phyloP scores from a whole-genome alignment of 441 rosid species.

The Pelargonium fulgidum region DNA sequence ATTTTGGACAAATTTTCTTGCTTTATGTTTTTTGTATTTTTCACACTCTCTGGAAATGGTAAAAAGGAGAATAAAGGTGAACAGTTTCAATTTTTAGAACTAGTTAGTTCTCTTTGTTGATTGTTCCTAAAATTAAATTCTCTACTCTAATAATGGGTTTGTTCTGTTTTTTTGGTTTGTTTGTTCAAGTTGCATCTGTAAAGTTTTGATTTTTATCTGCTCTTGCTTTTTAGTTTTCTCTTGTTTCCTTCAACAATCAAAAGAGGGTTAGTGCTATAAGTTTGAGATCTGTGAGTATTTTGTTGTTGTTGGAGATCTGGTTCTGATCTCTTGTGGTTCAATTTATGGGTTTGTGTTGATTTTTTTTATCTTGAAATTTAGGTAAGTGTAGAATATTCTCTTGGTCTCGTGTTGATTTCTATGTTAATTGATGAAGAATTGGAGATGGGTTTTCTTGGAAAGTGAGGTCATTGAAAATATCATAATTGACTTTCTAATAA shows the following conservation, averaged over 20 bases:
- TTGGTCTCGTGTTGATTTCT: not conserved
- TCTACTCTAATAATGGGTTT: not conserved
- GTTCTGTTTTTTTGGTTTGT: not conserved
- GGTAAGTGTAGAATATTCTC: not conserved
- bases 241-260: not conserved
- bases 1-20: not conserved
- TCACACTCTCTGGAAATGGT: not conserved
- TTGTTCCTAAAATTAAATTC: not conserved
- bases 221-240: not conserved
- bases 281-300: not conserved
- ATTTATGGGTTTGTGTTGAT: too few species aligned
- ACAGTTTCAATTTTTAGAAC: not conserved
- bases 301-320: not conserved
- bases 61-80: not conserved
- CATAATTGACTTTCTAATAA: not conserved
- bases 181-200: not conserved
- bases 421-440: not conserved
- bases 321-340: not conserved
- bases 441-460: not conserved
- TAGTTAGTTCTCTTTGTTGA: not conserved
- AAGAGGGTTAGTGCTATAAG: not conserved
- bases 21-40: not conserved
- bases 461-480: conserved; percentile 6
- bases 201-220: not conserved
- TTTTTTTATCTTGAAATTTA: too few species aligned